Conservation (phyloP, 495 filamentous ascomycete genomes). For the Lasiosphaeris hirsuta region DNA sequence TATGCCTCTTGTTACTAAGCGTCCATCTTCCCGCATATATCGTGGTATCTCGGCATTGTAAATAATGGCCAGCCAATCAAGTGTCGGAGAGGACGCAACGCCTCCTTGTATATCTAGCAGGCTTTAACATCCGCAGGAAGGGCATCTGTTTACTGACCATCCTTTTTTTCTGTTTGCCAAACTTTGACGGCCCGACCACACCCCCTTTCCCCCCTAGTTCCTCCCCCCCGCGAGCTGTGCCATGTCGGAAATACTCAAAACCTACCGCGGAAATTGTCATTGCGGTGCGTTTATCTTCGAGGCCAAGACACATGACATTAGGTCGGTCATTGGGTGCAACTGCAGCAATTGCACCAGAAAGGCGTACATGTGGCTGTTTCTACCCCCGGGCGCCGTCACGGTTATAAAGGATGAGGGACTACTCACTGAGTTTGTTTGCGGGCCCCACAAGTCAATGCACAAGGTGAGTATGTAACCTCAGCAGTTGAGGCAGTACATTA, state of each 20-base stretch:
- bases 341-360: constrained; percentile 53
- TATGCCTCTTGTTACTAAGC: too few relatives aligned
- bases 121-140: too few relatives aligned
- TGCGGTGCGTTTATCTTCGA: constrained; percentile 50
- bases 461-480: neutral
- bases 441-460: neutral
- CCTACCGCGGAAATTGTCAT: constrained; percentile 57
- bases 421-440: constrained; percentile 32
- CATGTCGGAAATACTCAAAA: constrained; percentile 34
- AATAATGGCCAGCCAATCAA: too few relatives aligned
- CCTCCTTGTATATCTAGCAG: too few relatives aligned
- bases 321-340: constrained; percentile 39
- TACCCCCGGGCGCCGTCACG: constrained; percentile 25
- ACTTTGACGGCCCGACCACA: neutral
- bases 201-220: neutral
- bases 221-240: neutral
- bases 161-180: neutral
- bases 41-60: too few relatives aligned
- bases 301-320: constrained; percentile 41
- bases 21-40: too few relatives aligned
- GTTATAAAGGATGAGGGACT: constrained; percentile 39
- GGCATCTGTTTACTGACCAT: neutral
- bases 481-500: neutral
- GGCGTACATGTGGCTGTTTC: constrained; percentile 38
- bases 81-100: too few relatives aligned